Conservation (phyloP, 2,329 filamentous ascomycete genomes). For the Colletotrichum gigasporum region DNA sequence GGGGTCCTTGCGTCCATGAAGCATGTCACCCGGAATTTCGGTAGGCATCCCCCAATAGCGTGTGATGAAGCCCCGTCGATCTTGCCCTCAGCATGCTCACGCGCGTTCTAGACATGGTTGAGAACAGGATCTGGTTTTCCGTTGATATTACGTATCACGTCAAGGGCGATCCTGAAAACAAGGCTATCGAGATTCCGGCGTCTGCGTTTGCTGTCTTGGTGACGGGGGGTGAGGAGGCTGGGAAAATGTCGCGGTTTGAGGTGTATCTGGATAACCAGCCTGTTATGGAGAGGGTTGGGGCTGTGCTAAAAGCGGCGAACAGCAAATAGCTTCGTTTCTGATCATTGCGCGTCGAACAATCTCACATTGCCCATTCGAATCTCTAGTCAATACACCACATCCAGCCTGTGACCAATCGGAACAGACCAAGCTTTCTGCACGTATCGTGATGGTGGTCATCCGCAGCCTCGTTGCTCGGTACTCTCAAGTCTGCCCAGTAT, state of each 20-base stretch:
- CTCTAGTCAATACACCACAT: too few species aligned
- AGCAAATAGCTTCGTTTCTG: too few species aligned
- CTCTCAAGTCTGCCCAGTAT: too few species aligned
- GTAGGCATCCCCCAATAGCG: neutral
- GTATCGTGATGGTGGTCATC: too few species aligned
- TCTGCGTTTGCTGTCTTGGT: neutral
- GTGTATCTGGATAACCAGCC: constrained; percentile 6
- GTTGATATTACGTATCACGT: neutral
- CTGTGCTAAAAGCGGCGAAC: neutral
- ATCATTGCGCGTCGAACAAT: too few species aligned
- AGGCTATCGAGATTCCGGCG: neutral
- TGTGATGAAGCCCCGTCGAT: too few species aligned
- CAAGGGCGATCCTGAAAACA: neutral
- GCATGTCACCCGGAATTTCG: neutral
- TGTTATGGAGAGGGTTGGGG: neutral
- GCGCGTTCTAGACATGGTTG: constrained; percentile 10
- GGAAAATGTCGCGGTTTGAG: constrained; percentile 2
- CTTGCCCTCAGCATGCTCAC: too few species aligned
- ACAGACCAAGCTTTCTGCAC: too few species aligned
- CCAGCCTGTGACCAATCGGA: too few species aligned
- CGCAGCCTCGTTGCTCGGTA: too few species aligned
- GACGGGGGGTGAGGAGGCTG: neutral
- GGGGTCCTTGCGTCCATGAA: constrained; percentile 8
- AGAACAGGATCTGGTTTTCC: neutral
- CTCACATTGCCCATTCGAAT: too few species aligned